Conservation (phyloP, 176 grass and related monocot species). For the Zoysia japonica region DNA sequence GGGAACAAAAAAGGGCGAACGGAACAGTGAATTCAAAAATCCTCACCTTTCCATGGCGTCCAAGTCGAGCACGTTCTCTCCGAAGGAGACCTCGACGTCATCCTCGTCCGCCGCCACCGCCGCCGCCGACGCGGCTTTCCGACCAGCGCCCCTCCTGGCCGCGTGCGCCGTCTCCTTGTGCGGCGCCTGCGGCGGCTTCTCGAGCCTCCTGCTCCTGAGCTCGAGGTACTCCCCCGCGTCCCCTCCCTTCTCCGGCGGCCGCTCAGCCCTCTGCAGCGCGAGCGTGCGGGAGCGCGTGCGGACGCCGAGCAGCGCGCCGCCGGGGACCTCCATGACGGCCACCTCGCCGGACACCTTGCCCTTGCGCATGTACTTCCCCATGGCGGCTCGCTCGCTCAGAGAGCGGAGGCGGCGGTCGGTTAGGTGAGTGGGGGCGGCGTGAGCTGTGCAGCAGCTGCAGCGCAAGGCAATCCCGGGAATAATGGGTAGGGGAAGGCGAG, state of each 20-base stretch:
- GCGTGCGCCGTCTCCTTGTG: constrained; percentile 26
- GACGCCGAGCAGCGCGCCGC: constrained; percentile 64
- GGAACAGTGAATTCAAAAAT: neutral
- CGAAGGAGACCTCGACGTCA: constrained; percentile 62
- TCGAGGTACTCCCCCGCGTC: constrained; percentile 56
- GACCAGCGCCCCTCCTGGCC: neutral
- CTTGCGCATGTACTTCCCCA: constrained; percentile 96
- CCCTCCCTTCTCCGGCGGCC: constrained; percentile 25
- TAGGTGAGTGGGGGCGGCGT: neutral
- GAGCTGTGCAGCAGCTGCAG: constrained; percentile 3
- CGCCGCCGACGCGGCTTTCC: neutral
- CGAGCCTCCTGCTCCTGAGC: constrained; percentile 80
- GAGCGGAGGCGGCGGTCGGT: neutral
- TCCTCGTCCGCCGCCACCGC: neutral
- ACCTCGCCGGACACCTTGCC: constrained; percentile 80
- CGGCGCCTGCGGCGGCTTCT: constrained; percentile 55
- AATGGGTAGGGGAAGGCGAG: constrained; percentile 47
- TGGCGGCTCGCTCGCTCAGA: constrained; percentile 3
- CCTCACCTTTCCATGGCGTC: constrained; percentile 59
- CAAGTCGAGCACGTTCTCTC: constrained; percentile 55
- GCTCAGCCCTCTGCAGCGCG: constrained; percentile 52
- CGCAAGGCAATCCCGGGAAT: constrained; percentile 48
- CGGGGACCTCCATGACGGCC: constrained; percentile 74
- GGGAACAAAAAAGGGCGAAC: neutral
- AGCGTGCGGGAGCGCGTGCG: constrained; percentile 82